A percentile compares a stretch with the other conserved stretches of the same genome.
phyloP scores from a whole-genome alignment of 768 basidiomycete genomes.

The Psilocybe azurescens region DNA sequence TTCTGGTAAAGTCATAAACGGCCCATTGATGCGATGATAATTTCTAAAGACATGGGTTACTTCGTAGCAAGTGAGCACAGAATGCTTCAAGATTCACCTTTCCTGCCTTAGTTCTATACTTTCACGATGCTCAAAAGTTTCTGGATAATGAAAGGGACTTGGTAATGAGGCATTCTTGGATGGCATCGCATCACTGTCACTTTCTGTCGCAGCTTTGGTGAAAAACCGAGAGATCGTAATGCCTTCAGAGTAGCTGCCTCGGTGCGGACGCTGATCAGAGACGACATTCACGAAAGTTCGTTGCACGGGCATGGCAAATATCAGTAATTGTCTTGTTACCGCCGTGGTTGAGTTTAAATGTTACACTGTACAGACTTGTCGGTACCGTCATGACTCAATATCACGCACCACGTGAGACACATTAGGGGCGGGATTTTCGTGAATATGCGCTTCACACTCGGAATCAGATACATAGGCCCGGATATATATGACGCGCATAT shows the following conservation, averaged over 20 bases:
- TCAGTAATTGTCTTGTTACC: not conserved
- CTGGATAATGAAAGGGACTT: constrained; percentile 25
- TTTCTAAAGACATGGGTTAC: constrained; percentile 33
- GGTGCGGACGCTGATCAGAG: too few species aligned
- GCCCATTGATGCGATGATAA: constrained; percentile 62
- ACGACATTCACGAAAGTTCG: not conserved
- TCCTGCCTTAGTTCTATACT: constrained; percentile 37
- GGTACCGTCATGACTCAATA: too few species aligned
- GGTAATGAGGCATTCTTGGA: not conserved
- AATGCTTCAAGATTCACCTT: constrained; percentile 33
- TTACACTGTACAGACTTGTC: too few species aligned
- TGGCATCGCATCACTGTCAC: too few species aligned
- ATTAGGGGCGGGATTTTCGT: not conserved
- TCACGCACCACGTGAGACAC: not conserved
- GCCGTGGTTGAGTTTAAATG: not conserved
- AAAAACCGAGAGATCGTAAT: not conserved
- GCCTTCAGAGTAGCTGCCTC: too few species aligned
- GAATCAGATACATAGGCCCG: too few species aligned
- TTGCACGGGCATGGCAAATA: not conserved
- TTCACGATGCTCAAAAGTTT: constrained; percentile 29
- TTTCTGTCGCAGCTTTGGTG: not conserved
- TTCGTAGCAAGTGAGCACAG: not conserved
- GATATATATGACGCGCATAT: too few species aligned
- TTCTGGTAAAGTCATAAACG: constrained; percentile 58
- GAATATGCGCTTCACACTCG: not conserved